phyloP scores from a whole-genome alignment of 805 yeast genomes.

The Suhomyces sp. region DNA sequence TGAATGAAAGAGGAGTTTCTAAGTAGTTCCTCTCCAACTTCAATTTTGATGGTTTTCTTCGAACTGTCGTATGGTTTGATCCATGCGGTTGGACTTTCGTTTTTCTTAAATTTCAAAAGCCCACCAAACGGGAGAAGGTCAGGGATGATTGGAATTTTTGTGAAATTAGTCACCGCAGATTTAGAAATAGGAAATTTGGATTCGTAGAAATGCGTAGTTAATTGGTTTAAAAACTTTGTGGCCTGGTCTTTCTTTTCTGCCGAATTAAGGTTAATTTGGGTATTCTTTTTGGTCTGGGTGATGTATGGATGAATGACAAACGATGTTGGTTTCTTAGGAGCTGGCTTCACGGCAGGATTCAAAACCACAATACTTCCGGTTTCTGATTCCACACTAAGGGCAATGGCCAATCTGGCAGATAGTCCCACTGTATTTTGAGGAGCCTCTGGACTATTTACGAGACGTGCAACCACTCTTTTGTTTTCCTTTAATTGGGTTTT shows the following conservation, averaged over 20 bases:
- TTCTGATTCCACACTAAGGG: conserved; percentile 49
- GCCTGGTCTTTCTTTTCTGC: conserved; percentile 28
- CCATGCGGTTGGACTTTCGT: conserved; percentile 47
- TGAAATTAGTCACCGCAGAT: conserved; percentile 48
- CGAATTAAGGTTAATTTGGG: conserved; percentile 27
- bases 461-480: conserved; percentile 49
- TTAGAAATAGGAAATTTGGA: conserved; percentile 17
- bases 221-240: conserved; percentile 16
- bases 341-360: conserved; percentile 42
- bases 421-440: conserved; percentile 49
- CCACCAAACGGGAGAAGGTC: conserved; percentile 60
- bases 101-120: conserved; percentile 47
- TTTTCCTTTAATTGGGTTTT: conserved; percentile 29
- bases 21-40: conserved; percentile 50
- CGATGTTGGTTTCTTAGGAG: conserved; percentile 37
- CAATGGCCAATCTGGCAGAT: conserved; percentile 52
- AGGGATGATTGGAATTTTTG: conserved; percentile 53
- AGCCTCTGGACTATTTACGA: conserved; percentile 35
- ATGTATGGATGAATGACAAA: conserved; percentile 56
- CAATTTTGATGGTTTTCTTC: conserved; percentile 38
- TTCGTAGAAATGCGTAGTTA: conserved; percentile 19
- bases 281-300: conserved; percentile 38
- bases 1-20: conserved; percentile 43
- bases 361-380: conserved; percentile 57
- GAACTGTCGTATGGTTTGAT: conserved; percentile 31